Base-by-base conservation (phyloP, 2,329 filamentous ascomycete genomes). In the Zelopaecilomyces penicillatus region DNA sequence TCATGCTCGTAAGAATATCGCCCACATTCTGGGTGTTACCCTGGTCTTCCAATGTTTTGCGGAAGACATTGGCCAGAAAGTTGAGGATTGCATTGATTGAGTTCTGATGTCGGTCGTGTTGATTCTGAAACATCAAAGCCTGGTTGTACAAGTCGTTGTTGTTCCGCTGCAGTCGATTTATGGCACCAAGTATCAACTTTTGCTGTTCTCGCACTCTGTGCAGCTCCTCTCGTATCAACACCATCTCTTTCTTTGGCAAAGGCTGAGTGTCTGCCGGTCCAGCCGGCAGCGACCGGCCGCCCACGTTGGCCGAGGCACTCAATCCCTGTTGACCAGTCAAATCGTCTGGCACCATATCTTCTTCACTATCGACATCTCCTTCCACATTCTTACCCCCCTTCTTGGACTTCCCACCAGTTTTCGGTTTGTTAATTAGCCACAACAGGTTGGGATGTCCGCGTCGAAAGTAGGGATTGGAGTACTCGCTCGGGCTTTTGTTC, bases 11-110 rank as follows among this genome's bases (percentile, higher is more conserved):
- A 59, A 97, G 86, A 59, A 95, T 83, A 54, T 94, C 90, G 45
- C 85, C 82, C 36, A 97, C 77, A 48, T 87, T 91, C 58, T 87
- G 80, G 2, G 79, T 74, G 12, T 78, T 77, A 30, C 82, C 82
- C 55, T 91, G 85, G 32, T 90, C 87, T 60, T 96, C 90, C 41
- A 98, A 69, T 51, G 88, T 95, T 58, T 94, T 85, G 51, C 95
- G 85, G 67, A 97, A 98, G 36, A 98, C 91, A 9, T 94, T 97
- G 38, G 91, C 93, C 19, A 98, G 75, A 64, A 98, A 97, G 41
- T 90, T 95, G 36, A 98, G 75, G 50, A 98, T 97, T n/a, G 91
- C 91, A 59, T 96, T 97, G 65, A 98, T 97, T 1, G 91, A 96
- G 61, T 91, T 95, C 61, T 98, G 93, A 58, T 98, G 93, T n/a